Conservation (phyloP, 257 asterid genomes). For the Handroanthus guayacan region DNA sequence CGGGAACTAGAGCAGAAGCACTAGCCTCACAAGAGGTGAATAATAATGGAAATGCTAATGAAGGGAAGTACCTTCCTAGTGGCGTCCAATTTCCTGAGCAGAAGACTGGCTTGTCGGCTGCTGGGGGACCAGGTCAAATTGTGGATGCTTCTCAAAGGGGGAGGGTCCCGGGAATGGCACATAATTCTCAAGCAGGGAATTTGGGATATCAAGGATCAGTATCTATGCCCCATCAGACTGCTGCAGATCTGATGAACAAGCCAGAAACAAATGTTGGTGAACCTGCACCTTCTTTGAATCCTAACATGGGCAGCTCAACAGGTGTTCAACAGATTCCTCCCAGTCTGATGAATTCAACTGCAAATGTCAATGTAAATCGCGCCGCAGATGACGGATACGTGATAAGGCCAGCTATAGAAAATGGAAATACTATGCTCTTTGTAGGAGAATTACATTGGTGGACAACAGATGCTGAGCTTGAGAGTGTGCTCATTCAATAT, state of each 20-base stretch:
- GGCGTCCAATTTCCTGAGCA: slow-evolving; percentile 59
- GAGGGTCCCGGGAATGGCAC: slow-evolving; percentile 48
- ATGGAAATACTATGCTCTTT: slow-evolving; percentile 78
- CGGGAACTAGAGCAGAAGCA: slow-evolving; percentile 52
- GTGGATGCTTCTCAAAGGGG: slow-evolving; percentile 54
- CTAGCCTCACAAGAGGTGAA: slow-evolving; percentile 48
- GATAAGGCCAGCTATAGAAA: slow-evolving; percentile 60
- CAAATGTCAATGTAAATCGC: slow-evolving; percentile 47
- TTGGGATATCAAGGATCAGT: slow-evolving; percentile 64
- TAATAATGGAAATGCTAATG: slow-evolving; percentile 52
- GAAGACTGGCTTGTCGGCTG: slow-evolving; percentile 46
- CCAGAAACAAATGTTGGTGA: slow-evolving; percentile 54
- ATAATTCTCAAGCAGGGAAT: slow-evolving; percentile 57
- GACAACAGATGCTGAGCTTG: slow-evolving; percentile 97
- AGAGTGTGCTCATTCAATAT: slow-evolving; percentile 74
- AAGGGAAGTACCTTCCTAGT: slow-evolving; percentile 48
- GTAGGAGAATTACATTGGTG: slow-evolving; percentile 99
- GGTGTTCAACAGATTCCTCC: slow-evolving; percentile 52
- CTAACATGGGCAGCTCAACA: slow-evolving; percentile 58
- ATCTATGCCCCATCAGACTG: slow-evolving; percentile 46
- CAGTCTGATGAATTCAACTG: slow-evolving; percentile 48
- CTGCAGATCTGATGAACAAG: slow-evolving; percentile 46
- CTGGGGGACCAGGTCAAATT: slow-evolving; percentile 44
- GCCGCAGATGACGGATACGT: slow-evolving; percentile 59
- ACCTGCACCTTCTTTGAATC: slow-evolving; percentile 47